Evolutionary conservation across 1,284 basidiomycete species (phyloP).

Genomic region (Leccinum olivaceoglutinosum): DNA sequence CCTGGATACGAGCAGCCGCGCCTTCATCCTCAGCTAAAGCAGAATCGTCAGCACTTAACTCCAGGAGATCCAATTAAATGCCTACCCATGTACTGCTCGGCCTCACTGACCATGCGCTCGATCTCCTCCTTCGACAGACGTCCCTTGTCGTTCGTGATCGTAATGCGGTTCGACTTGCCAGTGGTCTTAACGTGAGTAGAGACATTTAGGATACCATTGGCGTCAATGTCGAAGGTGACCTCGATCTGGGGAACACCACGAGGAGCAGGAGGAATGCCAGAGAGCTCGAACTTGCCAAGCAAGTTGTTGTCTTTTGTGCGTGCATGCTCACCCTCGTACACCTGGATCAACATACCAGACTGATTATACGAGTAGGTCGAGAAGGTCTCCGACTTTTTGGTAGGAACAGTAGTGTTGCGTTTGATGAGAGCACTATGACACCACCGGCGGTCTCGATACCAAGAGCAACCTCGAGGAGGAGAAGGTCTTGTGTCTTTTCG

Average conservation of each 20-base stretch:
- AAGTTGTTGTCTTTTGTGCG: constrained; percentile 99
- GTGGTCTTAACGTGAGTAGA: constrained; percentile 96
- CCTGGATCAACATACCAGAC: constrained; percentile 97
- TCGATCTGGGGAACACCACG: constrained; percentile 98
- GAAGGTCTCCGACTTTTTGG: constrained; percentile 99
- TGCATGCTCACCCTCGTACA: constrained; percentile 98
- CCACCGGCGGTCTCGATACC: constrained; percentile 99
- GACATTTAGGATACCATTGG: constrained; percentile 97
- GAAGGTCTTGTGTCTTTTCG: constrained; percentile 95
- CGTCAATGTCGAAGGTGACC: constrained; percentile 98
- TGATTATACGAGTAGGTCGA: constrained; percentile 99
- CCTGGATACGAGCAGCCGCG: constrained; percentile 74
- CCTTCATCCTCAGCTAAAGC: constrained; percentile 71
- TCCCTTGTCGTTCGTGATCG: constrained; percentile 98
- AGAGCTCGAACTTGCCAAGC: constrained; percentile 98
- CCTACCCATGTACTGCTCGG: constrained; percentile 87
- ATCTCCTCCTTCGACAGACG: constrained; percentile 98
- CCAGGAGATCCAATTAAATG: background rate
- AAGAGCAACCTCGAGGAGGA: constrained; percentile 94
- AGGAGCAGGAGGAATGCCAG: constrained; percentile 95
- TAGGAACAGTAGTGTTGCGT: constrained; percentile 98
- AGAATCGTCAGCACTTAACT: constrained; percentile 18
- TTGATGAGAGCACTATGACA: constrained; percentile 98
- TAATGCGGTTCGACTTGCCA: constrained; percentile 94
- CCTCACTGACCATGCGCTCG: constrained; percentile 92